Evolutionary conservation across 805 yeast species (phyloP).

Genomic region (Suhomyces pyralidae): DNA sequence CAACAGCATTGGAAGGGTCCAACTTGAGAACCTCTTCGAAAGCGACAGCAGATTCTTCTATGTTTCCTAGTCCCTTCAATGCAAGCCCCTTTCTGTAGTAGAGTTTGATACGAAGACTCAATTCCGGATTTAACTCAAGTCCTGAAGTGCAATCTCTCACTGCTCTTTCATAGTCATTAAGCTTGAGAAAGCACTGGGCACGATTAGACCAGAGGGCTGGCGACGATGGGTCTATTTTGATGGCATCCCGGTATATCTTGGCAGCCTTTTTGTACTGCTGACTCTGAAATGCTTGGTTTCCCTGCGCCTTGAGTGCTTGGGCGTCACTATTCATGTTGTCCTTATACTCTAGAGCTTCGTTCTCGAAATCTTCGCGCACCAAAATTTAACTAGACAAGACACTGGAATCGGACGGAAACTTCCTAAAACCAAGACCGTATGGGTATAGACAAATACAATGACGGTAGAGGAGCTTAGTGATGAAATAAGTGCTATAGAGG

Average conservation of each 20-base stretch:
- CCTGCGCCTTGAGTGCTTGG: constrained; percentile 39
- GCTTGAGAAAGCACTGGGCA: constrained; percentile 61
- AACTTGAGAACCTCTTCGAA: constrained; percentile 36
- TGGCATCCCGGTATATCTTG: constrained; percentile 53
- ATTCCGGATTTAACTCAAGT: constrained; percentile 27
- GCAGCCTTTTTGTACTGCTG: constrained; percentile 51
- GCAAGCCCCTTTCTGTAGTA: constrained; percentile 51
- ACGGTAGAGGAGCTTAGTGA: constrained; percentile 54
- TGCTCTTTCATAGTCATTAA: constrained; percentile 49
- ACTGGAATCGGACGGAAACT: background rate
- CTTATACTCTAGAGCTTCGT: background rate
- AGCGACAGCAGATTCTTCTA: constrained; percentile 22
- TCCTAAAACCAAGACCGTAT: background rate
- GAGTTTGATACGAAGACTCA: constrained; percentile 43
- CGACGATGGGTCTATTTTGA: constrained; percentile 44
- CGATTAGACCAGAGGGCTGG: constrained; percentile 64
- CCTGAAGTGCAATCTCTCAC: constrained; percentile 51
- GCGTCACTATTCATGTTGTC: constrained; percentile 4
- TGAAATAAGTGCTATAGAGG: constrained; percentile 79
- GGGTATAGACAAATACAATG: constrained; percentile 9
- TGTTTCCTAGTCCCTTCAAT: constrained; percentile 22
- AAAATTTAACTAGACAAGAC: background rate
- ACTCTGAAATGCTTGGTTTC: constrained; percentile 51
- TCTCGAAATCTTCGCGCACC: background rate
- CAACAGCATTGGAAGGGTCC: constrained; percentile 41